Evolutionary conservation across 179 eudicot species (phyloP).

Genomic region (Spinacia oleracea): DNA sequence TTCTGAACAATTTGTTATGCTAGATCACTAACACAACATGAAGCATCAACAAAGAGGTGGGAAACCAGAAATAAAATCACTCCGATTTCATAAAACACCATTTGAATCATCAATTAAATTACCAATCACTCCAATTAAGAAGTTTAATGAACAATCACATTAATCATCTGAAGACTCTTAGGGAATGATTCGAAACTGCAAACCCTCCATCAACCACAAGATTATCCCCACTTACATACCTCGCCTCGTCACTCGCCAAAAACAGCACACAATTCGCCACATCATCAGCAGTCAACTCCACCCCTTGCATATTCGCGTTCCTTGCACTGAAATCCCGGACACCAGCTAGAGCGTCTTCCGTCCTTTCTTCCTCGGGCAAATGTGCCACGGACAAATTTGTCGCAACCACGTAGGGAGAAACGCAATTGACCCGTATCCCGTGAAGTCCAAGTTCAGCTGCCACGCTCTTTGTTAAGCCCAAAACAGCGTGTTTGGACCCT

Average conservation of each 20-base stretch:
- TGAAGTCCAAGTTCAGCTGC: conserved; percentile 88
- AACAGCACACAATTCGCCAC: conserved; percentile 74
- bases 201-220: conserved; percentile 85
- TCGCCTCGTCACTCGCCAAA: conserved; percentile 78
- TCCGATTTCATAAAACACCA: conserved; percentile 1
- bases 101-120: not conserved
- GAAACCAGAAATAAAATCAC: not conserved
- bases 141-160: not conserved
- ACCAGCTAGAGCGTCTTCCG: conserved; percentile 57
- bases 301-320: conserved; percentile 68
- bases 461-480: conserved; percentile 78
- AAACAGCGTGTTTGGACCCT: conserved; percentile 84
- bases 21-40: too few relatives aligned
- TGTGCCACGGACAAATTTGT: conserved; percentile 64
- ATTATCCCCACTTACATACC: conserved; percentile 70
- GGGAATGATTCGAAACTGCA: conserved; percentile 45
- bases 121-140: not conserved
- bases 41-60: not conserved
- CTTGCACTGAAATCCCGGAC: conserved; percentile 47
- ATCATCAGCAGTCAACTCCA: conserved; percentile 58
- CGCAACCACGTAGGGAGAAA: conserved; percentile 79
- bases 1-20: not conserved
- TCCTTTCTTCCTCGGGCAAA: conserved; percentile 69
- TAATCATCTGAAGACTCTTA: conserved; percentile 53
- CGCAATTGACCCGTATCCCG: conserved; percentile 83